phyloP scores from a whole-genome alignment of 495 filamentous ascomycete genomes.

The Aspergillus funiculosus region DNA sequence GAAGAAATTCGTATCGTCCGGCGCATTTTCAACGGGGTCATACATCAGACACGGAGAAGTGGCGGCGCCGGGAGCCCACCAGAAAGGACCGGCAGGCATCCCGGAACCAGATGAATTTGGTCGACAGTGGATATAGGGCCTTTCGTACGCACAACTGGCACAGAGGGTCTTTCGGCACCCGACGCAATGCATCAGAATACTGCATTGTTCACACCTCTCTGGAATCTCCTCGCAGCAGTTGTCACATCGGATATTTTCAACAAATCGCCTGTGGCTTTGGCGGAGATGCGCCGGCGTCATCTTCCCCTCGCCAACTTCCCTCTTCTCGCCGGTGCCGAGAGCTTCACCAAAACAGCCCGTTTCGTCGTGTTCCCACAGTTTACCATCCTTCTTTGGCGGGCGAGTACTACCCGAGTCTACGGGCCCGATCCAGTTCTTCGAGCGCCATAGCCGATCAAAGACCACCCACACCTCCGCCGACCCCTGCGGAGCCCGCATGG shows the following conservation, averaged over 20 bases:
- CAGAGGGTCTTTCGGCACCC: conserved; percentile 58
- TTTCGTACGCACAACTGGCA: conserved; percentile 55
- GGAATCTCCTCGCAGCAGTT: conserved; percentile 47
- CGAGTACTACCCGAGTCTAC: conserved; percentile 17
- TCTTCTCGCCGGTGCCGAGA: conserved; percentile 42
- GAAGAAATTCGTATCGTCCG: conserved; percentile 27
- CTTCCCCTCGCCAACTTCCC: conserved; percentile 49
- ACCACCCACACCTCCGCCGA: conserved; percentile 58
- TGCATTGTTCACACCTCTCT: conserved; percentile 58
- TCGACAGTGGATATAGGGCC: conserved; percentile 41
- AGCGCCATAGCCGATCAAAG: conserved; percentile 57
- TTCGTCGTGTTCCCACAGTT: conserved; percentile 55
- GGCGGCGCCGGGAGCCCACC: conserved; percentile 54
- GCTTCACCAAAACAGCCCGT: conserved; percentile 51
- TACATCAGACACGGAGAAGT: conserved; percentile 54
- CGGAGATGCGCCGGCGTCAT: conserved; percentile 50
- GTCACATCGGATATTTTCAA: conserved; percentile 50
- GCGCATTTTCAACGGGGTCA: conserved; percentile 32
- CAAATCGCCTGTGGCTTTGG: conserved; percentile 48
- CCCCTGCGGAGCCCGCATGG: conserved; percentile 46
- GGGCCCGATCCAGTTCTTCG: conserved; percentile 53
- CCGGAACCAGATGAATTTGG: conserved; percentile 13
- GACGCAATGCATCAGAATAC: conserved; percentile 58
- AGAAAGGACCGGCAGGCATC: conserved; percentile 32
- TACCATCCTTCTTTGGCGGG: conserved; percentile 36